Evolutionary conservation across 768 basidiomycete species (phyloP), one percentile per base, ranked within the genome.

Genomic region (Tulasnella sp.): DNA sequence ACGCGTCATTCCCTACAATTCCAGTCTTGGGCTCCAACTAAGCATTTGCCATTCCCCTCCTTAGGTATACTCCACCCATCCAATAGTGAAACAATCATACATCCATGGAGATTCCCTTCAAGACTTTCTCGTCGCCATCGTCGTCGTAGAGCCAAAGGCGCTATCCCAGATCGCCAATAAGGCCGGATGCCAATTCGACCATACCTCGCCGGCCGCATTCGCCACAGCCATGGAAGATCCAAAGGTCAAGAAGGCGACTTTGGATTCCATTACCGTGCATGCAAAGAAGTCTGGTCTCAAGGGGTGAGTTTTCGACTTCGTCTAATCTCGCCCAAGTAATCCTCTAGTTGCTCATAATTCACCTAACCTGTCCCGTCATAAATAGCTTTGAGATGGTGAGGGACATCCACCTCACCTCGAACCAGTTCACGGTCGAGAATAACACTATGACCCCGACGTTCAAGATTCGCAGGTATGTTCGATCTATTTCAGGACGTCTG

Each of bases 81-180:
- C 90, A 4, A 66, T 88, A 42, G 79, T 89, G 54, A 76, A 80
- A 34, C 85, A 92, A 66, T 76, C 93, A 61, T 91, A 84, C 69
- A 84, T 98, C 49, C 85, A 99, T 68, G 96, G 91, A 45, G 91
- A 98, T 69, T 78, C 85, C 10, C 73, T 97, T 49, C 85, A 91
- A 68, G 81, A 91, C 19, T 89, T 86, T 72, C 76, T 98, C 49
- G 73, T 97, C 62, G 92, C 80, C 24, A 76, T 98, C 50, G 76
- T 89, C 60, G 74, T 96, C 8, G 87, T 90, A 1, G 93, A 99
- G 65, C 91, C 90, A 1, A 71, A 81, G 11, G 78, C 80, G 61
- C 75, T 94, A 34, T 79, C 88, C 1, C 68, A 67, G 15, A 68
- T 91, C 59, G 79, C 78, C 4, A 70, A 69, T 29, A 69, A 69